Percentiles rank a stretch among this genome's conserved stretches.
phyloP scores from a whole-genome alignment of 2,329 filamentous ascomycete species.

The Colletotrichum sp. region DNA sequence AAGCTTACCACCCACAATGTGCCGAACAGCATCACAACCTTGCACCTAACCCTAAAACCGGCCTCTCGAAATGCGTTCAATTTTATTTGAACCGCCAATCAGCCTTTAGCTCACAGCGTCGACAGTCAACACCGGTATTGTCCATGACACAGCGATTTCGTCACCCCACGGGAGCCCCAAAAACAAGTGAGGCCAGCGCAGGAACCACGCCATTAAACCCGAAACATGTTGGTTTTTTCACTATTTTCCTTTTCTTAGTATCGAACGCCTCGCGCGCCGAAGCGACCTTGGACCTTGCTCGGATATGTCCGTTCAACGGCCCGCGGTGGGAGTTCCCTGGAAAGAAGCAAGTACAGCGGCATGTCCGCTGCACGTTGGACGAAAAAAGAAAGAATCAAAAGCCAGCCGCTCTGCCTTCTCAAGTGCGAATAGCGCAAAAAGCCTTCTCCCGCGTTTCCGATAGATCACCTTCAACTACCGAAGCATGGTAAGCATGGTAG shows the following conservation, averaged over 20 bases:
- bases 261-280: neutral
- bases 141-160: neutral
- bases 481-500: neutral
- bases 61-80: neutral
- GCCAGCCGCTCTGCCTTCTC: neutral
- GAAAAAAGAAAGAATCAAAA: neutral
- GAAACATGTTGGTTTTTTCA: neutral
- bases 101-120: neutral
- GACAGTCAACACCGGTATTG: neutral
- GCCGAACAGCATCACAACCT: neutral
- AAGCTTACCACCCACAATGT: neutral
- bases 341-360: neutral
- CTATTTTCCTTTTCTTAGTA: neutral
- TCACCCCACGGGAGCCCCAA: neutral
- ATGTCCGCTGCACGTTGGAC: neutral
- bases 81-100: neutral
- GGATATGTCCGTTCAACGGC: constrained; percentile 6
- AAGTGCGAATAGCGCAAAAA: neutral
- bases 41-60: neutral
- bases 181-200: neutral
- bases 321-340: neutral
- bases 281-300: neutral
- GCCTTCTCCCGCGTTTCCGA: neutral
- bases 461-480: neutral
- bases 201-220: neutral